Base-by-base conservation (phyloP, 495 filamentous ascomycete genomes). In the Penicillium pancosmium region DNA sequence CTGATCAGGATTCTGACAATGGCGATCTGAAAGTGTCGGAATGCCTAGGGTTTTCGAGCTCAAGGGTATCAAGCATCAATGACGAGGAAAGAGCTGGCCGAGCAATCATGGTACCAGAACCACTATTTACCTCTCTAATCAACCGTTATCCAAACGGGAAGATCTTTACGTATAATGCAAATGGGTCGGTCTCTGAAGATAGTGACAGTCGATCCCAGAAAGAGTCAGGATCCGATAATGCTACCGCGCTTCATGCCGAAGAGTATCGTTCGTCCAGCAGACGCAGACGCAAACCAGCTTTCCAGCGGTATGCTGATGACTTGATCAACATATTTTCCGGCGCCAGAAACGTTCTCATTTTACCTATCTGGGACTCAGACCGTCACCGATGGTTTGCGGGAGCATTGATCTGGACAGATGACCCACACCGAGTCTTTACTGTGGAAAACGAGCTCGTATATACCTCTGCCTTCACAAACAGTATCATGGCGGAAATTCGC, bases 341-440 rank as follows among this genome's bases (percentile, higher is more conserved):
- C 5, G 66, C 70, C 21, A 57, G 70, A 13, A 69, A 55, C 19
- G 62, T 68, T 13, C 56, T 69, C 13, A 52, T 69, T 19, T 38
- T 67, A n/a, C 86, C 87, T 0, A 70, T 90, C 1, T 91, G 86
- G 82, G 83, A 89, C 59, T 75, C 80, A 5, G 78, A 81, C 49
- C 72, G 77, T 43, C 72, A 77, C 5, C 68, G 84, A 40, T 91
- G 87, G 82, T 88, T 83, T 69, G 76, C 86, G 0, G 84, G 83
- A 13, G 70, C 75, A 0, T 71, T 90, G 27, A 76, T 81, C 3
- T 90, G 84, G 84, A 85, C 74, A 1, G 73, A 70, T 47, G 51
- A 61, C 25, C 51, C 72, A 70, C 27, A 73, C 57, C 61, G 76
- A 72, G 51, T 69, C 75, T 61, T 76, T 70, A 51, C 79, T 0